These are phyloP conservation scores for Globisporangium carolinianum DNA, from an alignment of 352 stramenopile species.

Conservation along the genomic window DNA sequence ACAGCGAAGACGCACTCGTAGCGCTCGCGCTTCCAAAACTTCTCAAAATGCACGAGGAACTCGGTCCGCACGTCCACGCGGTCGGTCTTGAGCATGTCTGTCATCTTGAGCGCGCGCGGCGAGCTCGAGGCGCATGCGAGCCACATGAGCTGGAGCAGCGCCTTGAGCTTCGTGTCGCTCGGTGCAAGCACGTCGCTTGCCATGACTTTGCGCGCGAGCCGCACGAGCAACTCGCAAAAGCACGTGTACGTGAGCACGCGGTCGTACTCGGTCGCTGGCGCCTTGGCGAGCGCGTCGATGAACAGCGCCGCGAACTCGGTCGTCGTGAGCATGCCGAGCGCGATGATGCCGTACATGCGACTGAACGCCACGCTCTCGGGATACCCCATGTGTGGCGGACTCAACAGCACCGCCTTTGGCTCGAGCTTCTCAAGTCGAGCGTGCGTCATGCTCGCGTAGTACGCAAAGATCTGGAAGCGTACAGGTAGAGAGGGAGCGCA, in stretches of 20 bases:
- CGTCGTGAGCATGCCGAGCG: constrained; percentile 63
- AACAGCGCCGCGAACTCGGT: constrained; percentile 73
- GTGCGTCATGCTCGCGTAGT: constrained; percentile 41
- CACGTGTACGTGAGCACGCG: constrained; percentile 52
- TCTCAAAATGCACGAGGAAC: constrained; percentile 72
- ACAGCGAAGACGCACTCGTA: constrained; percentile 37
- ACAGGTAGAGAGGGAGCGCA: neutral
- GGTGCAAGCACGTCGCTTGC: constrained; percentile 24
- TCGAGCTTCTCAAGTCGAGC: constrained; percentile 65
- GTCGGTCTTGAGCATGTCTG: constrained; percentile 68
- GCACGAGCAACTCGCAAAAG: constrained; percentile 66
- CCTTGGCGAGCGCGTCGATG: constrained; percentile 65
- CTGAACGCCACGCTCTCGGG: constrained; percentile 57
- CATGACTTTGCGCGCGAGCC: constrained; percentile 37
- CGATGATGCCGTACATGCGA: constrained; percentile 71
- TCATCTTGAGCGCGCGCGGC: constrained; percentile 49
- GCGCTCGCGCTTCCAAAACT: constrained; percentile 71
- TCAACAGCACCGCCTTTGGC: constrained; percentile 33
- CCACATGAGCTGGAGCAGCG: constrained; percentile 82
- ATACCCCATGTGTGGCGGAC: constrained; percentile 60
- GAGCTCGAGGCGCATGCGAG: constrained; percentile 50
- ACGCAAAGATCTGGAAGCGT: constrained; percentile 42
- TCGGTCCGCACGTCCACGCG: constrained; percentile 45
- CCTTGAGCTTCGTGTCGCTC: constrained; percentile 56
- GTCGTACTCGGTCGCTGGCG: constrained; percentile 40